Evolutionary conservation across 108 stramenopile species (phyloP), one percentile per base, ranked within the genome.

Genomic region (Cyclotella sp.): DNA sequence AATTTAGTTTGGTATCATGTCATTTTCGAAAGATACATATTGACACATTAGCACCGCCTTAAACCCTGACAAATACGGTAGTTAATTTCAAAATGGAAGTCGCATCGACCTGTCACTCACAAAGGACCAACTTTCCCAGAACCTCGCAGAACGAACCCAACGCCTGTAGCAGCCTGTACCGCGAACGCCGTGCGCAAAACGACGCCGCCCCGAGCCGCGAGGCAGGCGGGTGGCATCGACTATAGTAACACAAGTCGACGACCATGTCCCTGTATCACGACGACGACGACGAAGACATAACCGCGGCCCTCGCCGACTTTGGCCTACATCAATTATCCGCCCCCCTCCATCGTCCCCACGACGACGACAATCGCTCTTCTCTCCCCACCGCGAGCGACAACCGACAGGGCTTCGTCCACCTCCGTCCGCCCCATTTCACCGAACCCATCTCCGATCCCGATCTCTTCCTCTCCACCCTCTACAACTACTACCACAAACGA

Each of bases 401-500:
- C 55, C 55, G 24, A 0, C 34, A 34, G 3, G 55, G 55, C 1
- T 55, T 55, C 55, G 2, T 55, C 22, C 55, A 55, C 55, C 55
- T 55, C 7, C 7, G 5, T 21, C 55, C 55, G 3, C 55, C 55
- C 6, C 55, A n/a, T 6, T 55, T 55, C 24, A 22, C 55, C 22
- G 24, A 55, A 26, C 78, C 87, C 12, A 93, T 94, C 1, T 75
- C 92, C 10, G 93, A 98, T 77, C 79, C 95, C 18, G 97, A 98
- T 76, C 69, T 87, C 10, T 98, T 97, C 75, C 91, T 97, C 67
- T 73, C 79, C 12, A 84, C 87, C 14, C 63, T 98, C 65, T 98
- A 98, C 84, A 84, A 81, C 39, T 98, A 96, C 73, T 97, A 97
- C 76, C 91, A 94, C 64, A 84, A 91, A 68, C 86, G 95, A n/a